A percentile compares a stretch with the other conserved stretches of the same genome.
Conservation (phyloP, 306 rosid genomes). For the Vigna mungo region DNA sequence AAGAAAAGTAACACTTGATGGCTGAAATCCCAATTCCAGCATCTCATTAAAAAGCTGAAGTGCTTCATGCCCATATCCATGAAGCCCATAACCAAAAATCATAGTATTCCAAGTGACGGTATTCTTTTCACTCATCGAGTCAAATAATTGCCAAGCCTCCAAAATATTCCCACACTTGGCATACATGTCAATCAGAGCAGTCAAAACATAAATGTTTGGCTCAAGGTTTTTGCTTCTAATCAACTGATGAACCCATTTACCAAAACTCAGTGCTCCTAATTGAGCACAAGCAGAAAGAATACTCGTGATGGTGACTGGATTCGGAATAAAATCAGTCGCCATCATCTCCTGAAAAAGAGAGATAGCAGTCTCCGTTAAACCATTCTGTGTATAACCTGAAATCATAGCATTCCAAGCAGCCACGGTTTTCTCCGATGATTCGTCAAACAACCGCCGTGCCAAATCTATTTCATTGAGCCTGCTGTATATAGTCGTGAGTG, state of each 20-base stretch:
- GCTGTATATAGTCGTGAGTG: slow-evolving; percentile 72
- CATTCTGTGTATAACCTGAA: slow-evolving; percentile 90
- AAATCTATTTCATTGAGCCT: slow-evolving; percentile 74
- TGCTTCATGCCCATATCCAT: slow-evolving; percentile 86
- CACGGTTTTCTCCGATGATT: slow-evolving; percentile 75
- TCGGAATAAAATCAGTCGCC: slow-evolving; percentile 70
- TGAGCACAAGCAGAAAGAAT: slow-evolving; percentile 97
- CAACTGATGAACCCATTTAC: slow-evolving; percentile 85
- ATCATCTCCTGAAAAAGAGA: slow-evolving; percentile 89
- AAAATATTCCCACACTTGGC: slow-evolving; percentile 88
- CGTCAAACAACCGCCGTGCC: slow-evolving; percentile 83
- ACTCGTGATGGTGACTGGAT: slow-evolving; percentile 79
- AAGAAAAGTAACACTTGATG: slow-evolving; percentile 81
- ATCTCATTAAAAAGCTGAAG: slow-evolving; percentile 74
- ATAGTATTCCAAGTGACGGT: slow-evolving; percentile 93
- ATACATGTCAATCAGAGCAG: slow-evolving; percentile 91
- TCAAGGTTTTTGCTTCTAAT: slow-evolving; percentile 74
- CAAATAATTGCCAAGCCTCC: slow-evolving; percentile 79
- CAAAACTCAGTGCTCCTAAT: slow-evolving; percentile 84
- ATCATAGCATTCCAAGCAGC: slow-evolving; percentile 97
- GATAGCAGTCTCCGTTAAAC: slow-evolving; percentile 79
- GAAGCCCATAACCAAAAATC: slow-evolving; percentile 96
- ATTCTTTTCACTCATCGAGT: slow-evolving; percentile 76
- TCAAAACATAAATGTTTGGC: slow-evolving; percentile 75
- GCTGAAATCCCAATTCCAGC: slow-evolving; percentile 64